Base-by-base conservation (phyloP, 495 filamentous ascomycete species). In the Symbiotaphrina buchneri region DNA sequence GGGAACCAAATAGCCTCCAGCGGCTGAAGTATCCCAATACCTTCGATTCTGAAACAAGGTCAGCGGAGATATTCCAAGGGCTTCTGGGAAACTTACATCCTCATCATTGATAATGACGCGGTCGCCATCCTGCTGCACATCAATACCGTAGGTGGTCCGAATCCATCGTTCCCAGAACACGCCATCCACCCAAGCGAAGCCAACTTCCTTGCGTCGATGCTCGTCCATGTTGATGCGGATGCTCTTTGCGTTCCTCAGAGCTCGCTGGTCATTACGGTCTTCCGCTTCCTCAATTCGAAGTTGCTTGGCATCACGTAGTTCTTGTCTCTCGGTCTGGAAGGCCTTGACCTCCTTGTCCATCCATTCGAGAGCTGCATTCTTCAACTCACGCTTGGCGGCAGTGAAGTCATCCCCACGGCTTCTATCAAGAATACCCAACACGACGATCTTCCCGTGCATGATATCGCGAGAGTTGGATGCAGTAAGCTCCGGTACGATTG, bases 101-200 rank as follows among this genome's bases (percentile, higher is more conserved):
- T 95, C 78, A 47, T 97, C 90, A 38, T 94, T 93, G 51, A 97
- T 85, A 31, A 97, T 76, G 24, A 97, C 83, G 32, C 80, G 64
- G 49, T 95, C 87, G 23, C 83, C 80, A 27, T 81, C 73, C 24
- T 61, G 63, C n/a, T n/a, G n/a, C 16, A 82, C 72, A 42, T 84
- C 73, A 39, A 95, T 74, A 24, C 90, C 87, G 47, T 91, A 97
- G 0, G 83, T 93, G 11, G 71, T 87, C 27, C 82, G 61, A 33
- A 97, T 69, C 87, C 87, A 97, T 22, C 85, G 64, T 48, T 94
- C 83, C 87, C 87, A 97, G 50, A 95, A 94, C 15, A 81, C 68
- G 29, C 83, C 83, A 49, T 97, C 87, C 5, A 95, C 80, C 90
- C 90, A 95, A n/a, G 90, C 87, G 54, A 97, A 97, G 3, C 71